Percentiles rank a stretch among this genome's conserved stretches.
Evolutionary conservation across 2,329 filamentous ascomycete species (phyloP).

Genomic region (Emergomyces pasteurianus): DNA sequence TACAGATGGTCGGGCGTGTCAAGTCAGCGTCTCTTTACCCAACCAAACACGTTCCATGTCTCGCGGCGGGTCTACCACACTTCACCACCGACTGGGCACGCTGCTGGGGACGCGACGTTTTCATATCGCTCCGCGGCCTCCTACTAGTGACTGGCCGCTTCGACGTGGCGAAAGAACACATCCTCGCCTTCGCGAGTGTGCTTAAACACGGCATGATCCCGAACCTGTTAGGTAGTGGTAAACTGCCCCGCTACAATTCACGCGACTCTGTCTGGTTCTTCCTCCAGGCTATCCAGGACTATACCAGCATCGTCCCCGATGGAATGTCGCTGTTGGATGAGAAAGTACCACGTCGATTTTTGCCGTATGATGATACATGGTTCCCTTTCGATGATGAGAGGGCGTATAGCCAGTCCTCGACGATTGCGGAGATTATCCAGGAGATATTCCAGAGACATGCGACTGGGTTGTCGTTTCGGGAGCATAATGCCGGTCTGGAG

Average conservation of each 20-base stretch:
- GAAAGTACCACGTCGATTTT: conserved; percentile 69
- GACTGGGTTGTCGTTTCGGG: conserved; percentile 77
- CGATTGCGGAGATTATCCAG: conserved; percentile 80
- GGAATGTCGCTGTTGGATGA: conserved; percentile 63
- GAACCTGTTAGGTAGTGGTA: conserved; percentile 78
- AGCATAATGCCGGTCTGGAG: conserved; percentile 80
- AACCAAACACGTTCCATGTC: conserved; percentile 65
- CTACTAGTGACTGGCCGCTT: conserved; percentile 82
- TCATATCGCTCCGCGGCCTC: conserved; percentile 88
- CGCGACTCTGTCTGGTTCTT: conserved; percentile 98
- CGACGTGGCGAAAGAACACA: conserved; percentile 82
- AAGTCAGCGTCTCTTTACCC: conserved; percentile 88
- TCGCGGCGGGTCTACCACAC: conserved; percentile 87
- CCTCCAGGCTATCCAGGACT: conserved; percentile 91
- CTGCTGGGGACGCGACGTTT: conserved; percentile 95
- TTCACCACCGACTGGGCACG: conserved; percentile 90
- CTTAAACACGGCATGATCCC: conserved; percentile 98
- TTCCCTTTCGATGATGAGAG: conserved; percentile 69
- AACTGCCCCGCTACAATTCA: conserved; percentile 83
- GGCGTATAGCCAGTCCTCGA: conserved; percentile 75
- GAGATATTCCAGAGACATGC: conserved; percentile 90
- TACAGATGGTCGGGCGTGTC: conserved; percentile 80
- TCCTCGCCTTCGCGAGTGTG: conserved; percentile 86
- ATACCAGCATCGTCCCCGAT: conserved; percentile 66
- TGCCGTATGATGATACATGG: conserved; percentile 94